Percentiles rank a stretch among this genome's conserved stretches.
phyloP scores from a whole-genome alignment of 306 rosid genomes.

The Vigna mungo region DNA sequence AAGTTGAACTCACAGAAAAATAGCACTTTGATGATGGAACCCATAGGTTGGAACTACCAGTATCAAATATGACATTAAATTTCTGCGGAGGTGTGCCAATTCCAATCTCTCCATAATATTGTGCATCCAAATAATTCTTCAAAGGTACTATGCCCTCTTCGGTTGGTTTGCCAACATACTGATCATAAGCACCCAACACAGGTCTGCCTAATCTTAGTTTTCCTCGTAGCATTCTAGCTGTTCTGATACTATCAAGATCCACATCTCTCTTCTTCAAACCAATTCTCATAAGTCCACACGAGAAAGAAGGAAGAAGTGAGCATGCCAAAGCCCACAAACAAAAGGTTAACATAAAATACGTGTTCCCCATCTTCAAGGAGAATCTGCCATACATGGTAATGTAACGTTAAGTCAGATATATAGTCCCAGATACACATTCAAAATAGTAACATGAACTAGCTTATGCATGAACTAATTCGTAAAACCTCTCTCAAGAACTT shows the following conservation, averaged over 20 bases:
- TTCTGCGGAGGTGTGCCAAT: conserved; percentile 89
- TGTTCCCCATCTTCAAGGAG: conserved; percentile 59
- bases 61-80: conserved; percentile 83
- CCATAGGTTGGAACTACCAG: conserved; percentile 91
- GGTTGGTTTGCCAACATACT: conserved; percentile 34
- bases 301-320: conserved; percentile 64
- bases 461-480: too few relatives aligned
- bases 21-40: conserved; percentile 86
- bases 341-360: conserved; percentile 53
- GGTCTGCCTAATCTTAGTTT: conserved; percentile 44
- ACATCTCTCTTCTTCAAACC: conserved; percentile 71
- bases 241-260: conserved; percentile 65
- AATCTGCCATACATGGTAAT: conserved; percentile 45
- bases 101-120: conserved; percentile 88
- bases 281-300: conserved; percentile 67
- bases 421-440: conserved; percentile 24
- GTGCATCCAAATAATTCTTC: conserved; percentile 82
- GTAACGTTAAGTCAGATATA: neutral
- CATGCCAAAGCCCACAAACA: conserved; percentile 68
- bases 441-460: neutral
- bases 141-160: conserved; percentile 65
- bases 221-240: conserved; percentile 56
- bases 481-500: too few relatives aligned
- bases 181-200: conserved; percentile 42
- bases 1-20: conserved; percentile 70